Percentiles rank a stretch among this genome's conserved stretches.
These are phyloP conservation scores for Psidium friedrichsthalianum DNA, from an alignment of 345 rosid genomes.

Conservation along the genomic window DNA sequence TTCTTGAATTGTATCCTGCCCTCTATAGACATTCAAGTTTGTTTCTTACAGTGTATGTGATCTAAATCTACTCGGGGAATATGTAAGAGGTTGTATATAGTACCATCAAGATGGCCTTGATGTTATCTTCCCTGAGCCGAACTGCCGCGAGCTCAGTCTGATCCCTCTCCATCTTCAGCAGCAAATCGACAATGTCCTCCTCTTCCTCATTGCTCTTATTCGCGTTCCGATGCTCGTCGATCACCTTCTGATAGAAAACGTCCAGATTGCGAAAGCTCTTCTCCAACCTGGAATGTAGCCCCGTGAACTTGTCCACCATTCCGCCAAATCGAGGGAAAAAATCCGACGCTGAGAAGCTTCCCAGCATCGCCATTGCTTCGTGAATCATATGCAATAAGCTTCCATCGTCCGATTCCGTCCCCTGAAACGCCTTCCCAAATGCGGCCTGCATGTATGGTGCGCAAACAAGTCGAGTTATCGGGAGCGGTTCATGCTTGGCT, in stretches of 20 bases:
- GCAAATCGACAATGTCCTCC: conserved; percentile 11
- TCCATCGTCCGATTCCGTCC: background rate
- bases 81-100: background rate
- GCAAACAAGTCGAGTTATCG: background rate
- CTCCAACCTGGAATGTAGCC: conserved; percentile 6
- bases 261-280: conserved; percentile 1
- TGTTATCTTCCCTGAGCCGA: background rate
- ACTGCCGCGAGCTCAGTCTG: background rate
- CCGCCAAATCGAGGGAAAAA: conserved; percentile 8
- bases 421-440: conserved; percentile 16
- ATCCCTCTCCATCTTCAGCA: background rate
- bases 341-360: conserved; percentile 7
- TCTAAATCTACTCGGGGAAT: background rate
- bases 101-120: conserved; percentile 10
- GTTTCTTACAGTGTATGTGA: background rate
- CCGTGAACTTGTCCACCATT: conserved; percentile 12
- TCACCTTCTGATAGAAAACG: background rate
- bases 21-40: background rate
- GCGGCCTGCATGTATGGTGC: conserved; percentile 1
- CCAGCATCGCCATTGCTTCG: background rate
- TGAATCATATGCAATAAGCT: background rate
- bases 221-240: background rate
- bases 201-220: background rate
- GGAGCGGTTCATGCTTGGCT: background rate
- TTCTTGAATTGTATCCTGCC: too few species aligned